Evolutionary conservation across 2,329 filamentous ascomycete genomes (phyloP).

Genomic region (Exserohilum rostratum): DNA sequence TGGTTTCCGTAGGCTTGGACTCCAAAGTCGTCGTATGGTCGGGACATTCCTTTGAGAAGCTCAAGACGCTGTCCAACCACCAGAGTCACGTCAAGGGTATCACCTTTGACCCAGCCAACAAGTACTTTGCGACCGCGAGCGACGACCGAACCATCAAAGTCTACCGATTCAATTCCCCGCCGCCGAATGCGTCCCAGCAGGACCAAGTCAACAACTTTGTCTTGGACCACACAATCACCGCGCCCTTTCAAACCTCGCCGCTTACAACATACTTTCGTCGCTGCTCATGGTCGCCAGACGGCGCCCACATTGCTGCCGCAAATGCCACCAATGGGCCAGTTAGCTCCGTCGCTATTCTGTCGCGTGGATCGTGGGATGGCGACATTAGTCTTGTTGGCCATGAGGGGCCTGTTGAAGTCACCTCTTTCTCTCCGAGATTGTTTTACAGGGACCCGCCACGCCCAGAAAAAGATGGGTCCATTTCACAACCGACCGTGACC

Average conservation of each 20-base stretch:
- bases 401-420: conserved; percentile 95
- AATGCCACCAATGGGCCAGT: conserved; percentile 98
- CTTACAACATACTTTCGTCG: conserved; percentile 95
- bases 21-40: conserved; percentile 99
- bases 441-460: conserved; percentile 74
- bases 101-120: conserved; percentile 97
- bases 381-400: conserved; percentile 98
- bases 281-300: conserved; percentile 97
- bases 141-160: conserved; percentile 97
- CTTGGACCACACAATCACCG: conserved; percentile 86
- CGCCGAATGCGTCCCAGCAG: conserved; percentile 88
- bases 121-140: conserved; percentile 97
- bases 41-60: conserved; percentile 95
- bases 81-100: conserved; percentile 99
- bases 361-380: conserved; percentile 89
- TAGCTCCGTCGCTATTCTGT: conserved; percentile 94
- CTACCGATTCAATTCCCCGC: conserved; percentile 86
- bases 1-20: conserved; percentile 94
- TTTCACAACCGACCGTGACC: conserved; percentile 68
- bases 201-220: conserved; percentile 98
- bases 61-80: conserved; percentile 91
- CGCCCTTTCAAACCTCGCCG: conserved; percentile 88
- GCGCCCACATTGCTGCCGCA: conserved; percentile 93
- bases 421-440: conserved; percentile 91
- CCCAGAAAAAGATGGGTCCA: conserved; percentile 56